Percentiles rank a stretch among this genome's conserved stretches.
phyloP scores from a whole-genome alignment of 345 rosid species.

The Murraya koenigii region DNA sequence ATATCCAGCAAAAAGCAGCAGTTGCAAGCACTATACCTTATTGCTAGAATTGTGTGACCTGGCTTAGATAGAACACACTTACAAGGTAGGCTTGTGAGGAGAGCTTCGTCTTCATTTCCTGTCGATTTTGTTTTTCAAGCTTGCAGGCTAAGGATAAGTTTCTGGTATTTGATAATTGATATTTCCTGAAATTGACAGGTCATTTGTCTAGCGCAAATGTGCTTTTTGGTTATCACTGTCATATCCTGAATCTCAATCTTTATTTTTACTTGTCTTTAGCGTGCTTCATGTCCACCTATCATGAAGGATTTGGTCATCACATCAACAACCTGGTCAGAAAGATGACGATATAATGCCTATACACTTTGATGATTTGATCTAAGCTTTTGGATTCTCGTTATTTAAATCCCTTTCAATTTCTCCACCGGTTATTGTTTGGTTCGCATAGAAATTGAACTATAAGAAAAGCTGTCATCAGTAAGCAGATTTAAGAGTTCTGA shows the following conservation, averaged over 20 bases:
- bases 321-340: neutral
- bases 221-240: neutral
- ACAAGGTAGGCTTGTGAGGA: neutral
- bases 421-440: neutral
- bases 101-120: neutral
- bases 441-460: neutral
- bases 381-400: neutral
- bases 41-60: neutral
- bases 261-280: neutral
- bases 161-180: neutral
- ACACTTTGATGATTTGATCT: neutral
- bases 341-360: neutral
- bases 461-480: neutral
- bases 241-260: neutral
- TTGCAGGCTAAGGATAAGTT: neutral
- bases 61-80: too few relatives aligned
- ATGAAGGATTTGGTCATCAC: neutral
- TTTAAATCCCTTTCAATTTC: neutral
- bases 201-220: neutral
- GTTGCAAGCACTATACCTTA: neutral
- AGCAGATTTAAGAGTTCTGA: too few relatives aligned
- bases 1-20: neutral
- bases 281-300: neutral
- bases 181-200: neutral
- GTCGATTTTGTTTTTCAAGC: neutral